Conservation (phyloP, 1,139 yeast genomes). For the Debaryomycetaceae sp. region DNA sequence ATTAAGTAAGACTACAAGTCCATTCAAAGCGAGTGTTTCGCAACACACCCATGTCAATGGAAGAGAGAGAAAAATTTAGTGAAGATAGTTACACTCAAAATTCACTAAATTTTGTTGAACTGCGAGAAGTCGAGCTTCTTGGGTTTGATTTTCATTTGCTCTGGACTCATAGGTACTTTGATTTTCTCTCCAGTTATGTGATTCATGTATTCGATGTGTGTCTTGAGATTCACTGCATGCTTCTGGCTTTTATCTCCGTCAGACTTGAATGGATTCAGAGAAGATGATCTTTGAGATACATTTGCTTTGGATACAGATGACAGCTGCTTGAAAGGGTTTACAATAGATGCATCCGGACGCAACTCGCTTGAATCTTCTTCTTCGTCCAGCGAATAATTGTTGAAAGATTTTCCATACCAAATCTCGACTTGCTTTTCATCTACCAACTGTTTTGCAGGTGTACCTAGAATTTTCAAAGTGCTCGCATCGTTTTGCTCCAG, state of each 20-base stretch:
- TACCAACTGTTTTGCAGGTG: slow-evolving; percentile 37
- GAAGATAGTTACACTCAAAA: too few relatives aligned
- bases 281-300: neutral
- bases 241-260: neutral
- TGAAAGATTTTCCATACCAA: slow-evolving; percentile 38
- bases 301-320: neutral
- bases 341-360: slow-evolving; percentile 1
- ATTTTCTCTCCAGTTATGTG: slow-evolving; percentile 37
- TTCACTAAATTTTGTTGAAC: too few relatives aligned
- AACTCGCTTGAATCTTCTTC: slow-evolving; percentile 14
- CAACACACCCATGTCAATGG: too few relatives aligned
- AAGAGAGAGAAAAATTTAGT: too few relatives aligned
- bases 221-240: slow-evolving; percentile 25
- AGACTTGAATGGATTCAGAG: slow-evolving; percentile 4
- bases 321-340: slow-evolving; percentile 2
- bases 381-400: slow-evolving; percentile 29
- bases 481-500: slow-evolving; percentile 4
- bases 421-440: slow-evolving; percentile 29
- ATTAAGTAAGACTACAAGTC: too few relatives aligned
- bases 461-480: slow-evolving; percentile 11
- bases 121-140: slow-evolving; percentile 34
- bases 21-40: too few relatives aligned
- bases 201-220: slow-evolving; percentile 39
- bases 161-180: slow-evolving; percentile 30
- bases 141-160: slow-evolving; percentile 38